Base-by-base conservation (phyloP, 495 filamentous ascomycete genomes). In the Pyronema domesticum region DNA sequence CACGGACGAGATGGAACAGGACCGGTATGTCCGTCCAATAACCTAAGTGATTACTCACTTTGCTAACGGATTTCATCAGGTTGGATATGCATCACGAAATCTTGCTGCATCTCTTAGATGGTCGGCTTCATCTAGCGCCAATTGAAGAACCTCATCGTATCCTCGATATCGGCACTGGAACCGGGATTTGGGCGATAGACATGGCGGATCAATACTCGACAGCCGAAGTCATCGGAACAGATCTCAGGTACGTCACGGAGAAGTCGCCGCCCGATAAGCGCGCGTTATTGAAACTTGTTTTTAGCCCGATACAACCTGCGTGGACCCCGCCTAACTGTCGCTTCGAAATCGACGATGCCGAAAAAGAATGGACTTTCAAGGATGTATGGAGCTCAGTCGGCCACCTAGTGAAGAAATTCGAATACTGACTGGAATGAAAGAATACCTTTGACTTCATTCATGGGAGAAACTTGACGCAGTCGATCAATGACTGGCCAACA, bases 101-200 rank as follows among this genome's bases (percentile, higher is more conserved):
- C 45, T 15, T 47, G 45, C 45, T 47, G n/a, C 3, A 47, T 10
- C 45, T 47, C 1, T 19, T 47, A 10, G 45, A 23, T 23, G 45
- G 45, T 10, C 3, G 23, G 45, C 13, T 47, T 23, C 45, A 17
- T 23, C 17, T 47, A 19, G 10, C 45, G 11, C 45, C 45, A 23
- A 23, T 47, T 19, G 13, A 19, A 23, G 18, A 23, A 11, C 3
- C 17, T 1, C 45, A 47, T 42, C 11, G 7, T 17, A 7, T 42
- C 39, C 39, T 42, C 39, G 39, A 42, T 42, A 42, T 17, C 15
- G 15, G 11, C 39, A 42, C 15, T 42, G 11, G 39, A 42, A 42
- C 15, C 6, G 11, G 39, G 15, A 3, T 77, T 33, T 82, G 80
- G 78, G 77, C 77, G 5, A 73, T 82, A 45, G 79, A 76, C 5